Base-by-base conservation (phyloP, 1,284 basidiomycete genomes). In the Leccinum griseonigrum region DNA sequence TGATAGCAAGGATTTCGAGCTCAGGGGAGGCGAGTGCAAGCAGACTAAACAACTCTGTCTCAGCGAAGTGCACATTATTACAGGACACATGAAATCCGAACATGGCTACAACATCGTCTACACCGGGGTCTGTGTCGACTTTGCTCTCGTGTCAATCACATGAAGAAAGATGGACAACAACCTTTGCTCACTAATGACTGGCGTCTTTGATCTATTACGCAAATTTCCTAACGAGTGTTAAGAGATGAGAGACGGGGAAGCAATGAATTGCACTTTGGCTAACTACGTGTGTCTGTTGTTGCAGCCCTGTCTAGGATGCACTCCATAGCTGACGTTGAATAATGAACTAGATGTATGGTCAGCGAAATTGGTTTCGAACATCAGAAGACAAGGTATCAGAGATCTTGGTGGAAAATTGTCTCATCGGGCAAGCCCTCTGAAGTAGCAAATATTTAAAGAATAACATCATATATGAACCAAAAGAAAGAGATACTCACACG, bases 61-160 rank as follows among this genome's bases (percentile, higher is more conserved):
- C 26, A 63, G 64, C 34, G 13, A 75, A 36, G 1, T 53, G 60
- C n/a, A n/a, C 29, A 28, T 55, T 57, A 18, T 10, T 9, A 13
- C 43, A 46, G 8, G 51, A 54, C 61, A 60, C 54, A 29, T 34
- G 16, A 59, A 53, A 68, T 53, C 3, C 63, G 43, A 72, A 78
- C 76, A 87, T 88, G 43, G 95, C 95, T 53, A 97, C 75, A 43
- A 87, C 82, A 74, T 98, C 96, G 76, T 98, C 96, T 3, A 97
- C 92, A 54, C 96, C 96, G n/a, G 91, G 90, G 72, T 92, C 90
- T 26, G 89, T 90, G 66, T 92, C 90, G 69, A 92, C 90, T 91
- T 65, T 18, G 50, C 43, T 18, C 29, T 66, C 46, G 60, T 18
- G 63, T 68, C 50, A 66, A 18, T 58, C 31, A 5, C 4, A 29